phyloP scores from a whole-genome alignment of 352 stramenopile genomes.

The Phytophthora pinifolia region DNA sequence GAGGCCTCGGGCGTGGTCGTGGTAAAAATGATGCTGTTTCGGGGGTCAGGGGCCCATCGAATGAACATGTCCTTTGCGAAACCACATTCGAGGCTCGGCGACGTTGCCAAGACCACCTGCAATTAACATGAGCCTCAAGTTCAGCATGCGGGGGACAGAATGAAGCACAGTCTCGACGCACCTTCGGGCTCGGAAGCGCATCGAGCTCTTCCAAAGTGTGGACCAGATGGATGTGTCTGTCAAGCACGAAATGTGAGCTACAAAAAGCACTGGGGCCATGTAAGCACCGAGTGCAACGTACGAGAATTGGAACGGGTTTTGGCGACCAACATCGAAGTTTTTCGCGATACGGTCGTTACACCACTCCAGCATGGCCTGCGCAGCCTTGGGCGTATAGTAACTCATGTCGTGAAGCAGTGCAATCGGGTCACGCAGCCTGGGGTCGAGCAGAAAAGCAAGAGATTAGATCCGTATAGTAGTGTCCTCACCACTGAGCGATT shows the following conservation, averaged over 20 bases:
- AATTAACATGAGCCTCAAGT: constrained; percentile 1
- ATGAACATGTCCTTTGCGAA: constrained; percentile 88
- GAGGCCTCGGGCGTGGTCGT: constrained; percentile 58
- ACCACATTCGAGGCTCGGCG: constrained; percentile 73
- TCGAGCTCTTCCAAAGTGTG: constrained; percentile 88
- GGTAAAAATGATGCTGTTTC: constrained; percentile 88
- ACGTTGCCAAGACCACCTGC: constrained; percentile 81
- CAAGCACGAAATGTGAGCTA: neutral
- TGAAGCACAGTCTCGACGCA: constrained; percentile 6
- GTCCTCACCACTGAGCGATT: constrained; percentile 7
- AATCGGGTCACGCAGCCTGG: constrained; percentile 82
- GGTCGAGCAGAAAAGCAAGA: neutral
- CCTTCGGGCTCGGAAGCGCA: constrained; percentile 81
- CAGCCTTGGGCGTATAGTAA: constrained; percentile 87
- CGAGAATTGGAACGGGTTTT: constrained; percentile 91
- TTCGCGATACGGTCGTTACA: constrained; percentile 90
- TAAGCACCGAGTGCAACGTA: constrained; percentile 29
- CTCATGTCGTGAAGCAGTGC: constrained; percentile 88
- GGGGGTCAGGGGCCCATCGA: constrained; percentile 69
- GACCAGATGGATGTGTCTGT: constrained; percentile 85
- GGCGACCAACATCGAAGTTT: constrained; percentile 86
- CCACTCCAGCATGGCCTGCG: constrained; percentile 90
- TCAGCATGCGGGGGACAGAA: neutral
- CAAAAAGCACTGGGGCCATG: neutral
- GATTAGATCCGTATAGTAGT: constrained; percentile 4